Percentiles rank a stretch among this genome's conserved stretches.
These are phyloP conservation scores for Podaxis sp. DNA, from an alignment of 768 basidiomycete species.

Conservation along the genomic window DNA sequence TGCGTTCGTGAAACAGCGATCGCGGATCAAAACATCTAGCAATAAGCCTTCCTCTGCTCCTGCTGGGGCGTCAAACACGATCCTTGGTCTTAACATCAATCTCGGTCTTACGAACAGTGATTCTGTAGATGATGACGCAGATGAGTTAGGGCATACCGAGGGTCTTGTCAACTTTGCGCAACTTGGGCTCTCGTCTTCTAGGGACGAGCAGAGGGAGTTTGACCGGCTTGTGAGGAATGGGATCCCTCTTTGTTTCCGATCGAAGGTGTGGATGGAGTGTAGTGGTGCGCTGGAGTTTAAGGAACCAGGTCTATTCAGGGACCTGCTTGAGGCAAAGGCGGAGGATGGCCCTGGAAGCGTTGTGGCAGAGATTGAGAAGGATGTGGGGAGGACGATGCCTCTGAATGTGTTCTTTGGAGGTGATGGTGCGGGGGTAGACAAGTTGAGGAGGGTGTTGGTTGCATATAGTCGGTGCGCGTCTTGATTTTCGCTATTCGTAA, in stretches of 20 bases:
- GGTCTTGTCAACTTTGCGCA: constrained; percentile 90
- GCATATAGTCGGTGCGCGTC: constrained; percentile 84
- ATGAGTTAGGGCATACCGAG: constrained; percentile 76
- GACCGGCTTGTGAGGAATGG: constrained; percentile 77
- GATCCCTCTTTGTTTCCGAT: constrained; percentile 83
- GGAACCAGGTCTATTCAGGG: constrained; percentile 87
- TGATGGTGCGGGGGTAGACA: constrained; percentile 90
- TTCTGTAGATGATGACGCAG: constrained; percentile 44
- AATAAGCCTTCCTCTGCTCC: constrained; percentile 17
- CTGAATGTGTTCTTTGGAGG: constrained; percentile 96
- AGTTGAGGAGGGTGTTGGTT: constrained; percentile 82
- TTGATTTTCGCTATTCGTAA: background rate
- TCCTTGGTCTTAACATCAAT: constrained; percentile 57
- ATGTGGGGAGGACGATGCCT: constrained; percentile 89
- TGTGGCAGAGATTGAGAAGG: constrained; percentile 89
- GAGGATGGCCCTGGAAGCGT: constrained; percentile 43
- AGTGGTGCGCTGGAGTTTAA: constrained; percentile 89
- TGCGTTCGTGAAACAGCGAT: constrained; percentile 71
- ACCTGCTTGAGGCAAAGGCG: constrained; percentile 56
- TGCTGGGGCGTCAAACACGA: constrained; percentile 57
- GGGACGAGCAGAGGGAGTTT: constrained; percentile 78
- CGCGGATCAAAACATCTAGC: constrained; percentile 33
- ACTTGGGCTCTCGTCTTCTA: constrained; percentile 71
- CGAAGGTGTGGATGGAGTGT: constrained; percentile 91
- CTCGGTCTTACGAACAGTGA: background rate